phyloP scores from a whole-genome alignment of 352 stramenopile species.

The Phytophthora cactorum region DNA sequence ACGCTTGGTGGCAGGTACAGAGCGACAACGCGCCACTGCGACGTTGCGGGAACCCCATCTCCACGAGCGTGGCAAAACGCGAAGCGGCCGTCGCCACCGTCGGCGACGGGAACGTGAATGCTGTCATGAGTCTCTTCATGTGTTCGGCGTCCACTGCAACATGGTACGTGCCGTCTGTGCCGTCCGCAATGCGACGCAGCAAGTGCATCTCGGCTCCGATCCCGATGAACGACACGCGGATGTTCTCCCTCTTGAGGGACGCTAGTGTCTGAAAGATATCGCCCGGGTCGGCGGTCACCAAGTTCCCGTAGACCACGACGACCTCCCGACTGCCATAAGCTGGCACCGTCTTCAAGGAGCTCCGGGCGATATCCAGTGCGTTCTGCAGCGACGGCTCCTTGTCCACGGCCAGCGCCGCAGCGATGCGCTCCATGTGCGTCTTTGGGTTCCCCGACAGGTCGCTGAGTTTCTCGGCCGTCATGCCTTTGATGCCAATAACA shows the following conservation, averaged over 20 bases:
- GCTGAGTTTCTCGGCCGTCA: constrained; percentile 91
- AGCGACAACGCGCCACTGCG: constrained; percentile 78
- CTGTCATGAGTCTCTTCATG: constrained; percentile 92
- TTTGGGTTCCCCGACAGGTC: constrained; percentile 91
- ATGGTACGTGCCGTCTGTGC: constrained; percentile 93
- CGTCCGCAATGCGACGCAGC: constrained; percentile 85
- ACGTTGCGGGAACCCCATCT: constrained; percentile 88
- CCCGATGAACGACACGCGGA: constrained; percentile 94
- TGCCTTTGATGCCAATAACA: constrained; percentile 90
- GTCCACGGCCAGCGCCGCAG: constrained; percentile 63
- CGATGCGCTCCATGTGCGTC: constrained; percentile 85
- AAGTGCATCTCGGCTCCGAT: constrained; percentile 95
- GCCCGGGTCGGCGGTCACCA: constrained; percentile 96
- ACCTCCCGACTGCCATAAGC: constrained; percentile 89
- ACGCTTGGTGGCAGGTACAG: constrained; percentile 86
- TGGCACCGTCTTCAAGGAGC: constrained; percentile 31
- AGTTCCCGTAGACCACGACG: constrained; percentile 94
- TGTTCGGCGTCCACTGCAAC: constrained; percentile 95
- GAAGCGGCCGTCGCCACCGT: constrained; percentile 75
- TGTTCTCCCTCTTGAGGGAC: constrained; percentile 88
- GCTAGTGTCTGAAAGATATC: constrained; percentile 96
- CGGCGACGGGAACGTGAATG: constrained; percentile 95
- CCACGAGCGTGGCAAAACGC: constrained; percentile 78
- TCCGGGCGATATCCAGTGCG: constrained; percentile 89
- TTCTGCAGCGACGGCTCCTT: constrained; percentile 93